Percentiles rank a stretch among this genome's conserved stretches.
These are phyloP conservation scores for Russula ochroleuca DNA, from an alignment of 768 basidiomycete genomes.

Conservation along the genomic window DNA sequence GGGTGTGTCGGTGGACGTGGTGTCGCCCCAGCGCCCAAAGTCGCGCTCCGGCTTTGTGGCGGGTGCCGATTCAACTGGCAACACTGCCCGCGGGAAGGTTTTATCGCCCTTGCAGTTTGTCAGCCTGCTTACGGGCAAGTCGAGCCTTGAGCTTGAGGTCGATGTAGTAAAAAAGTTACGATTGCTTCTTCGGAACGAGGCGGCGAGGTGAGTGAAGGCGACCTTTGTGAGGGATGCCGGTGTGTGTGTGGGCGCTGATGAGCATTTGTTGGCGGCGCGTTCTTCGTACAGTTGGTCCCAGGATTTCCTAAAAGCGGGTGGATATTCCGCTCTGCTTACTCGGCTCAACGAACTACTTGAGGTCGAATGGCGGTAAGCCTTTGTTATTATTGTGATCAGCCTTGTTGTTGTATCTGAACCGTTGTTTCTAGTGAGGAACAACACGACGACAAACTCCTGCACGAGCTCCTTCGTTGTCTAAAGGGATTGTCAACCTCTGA, in stretches of 20 bases:
- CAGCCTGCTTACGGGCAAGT: constrained; percentile 59
- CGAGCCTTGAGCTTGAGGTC: constrained; percentile 74
- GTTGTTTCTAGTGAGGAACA: constrained; percentile 78
- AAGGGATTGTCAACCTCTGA: constrained; percentile 89
- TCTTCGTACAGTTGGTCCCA: constrained; percentile 75
- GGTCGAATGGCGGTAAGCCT: constrained; percentile 87
- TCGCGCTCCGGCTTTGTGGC: constrained; percentile 42
- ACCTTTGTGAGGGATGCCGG: neutral
- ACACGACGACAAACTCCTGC: constrained; percentile 91
- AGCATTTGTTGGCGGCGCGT: neutral
- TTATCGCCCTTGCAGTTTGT: constrained; percentile 64
- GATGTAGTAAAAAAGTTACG: constrained; percentile 84
- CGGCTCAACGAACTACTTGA: constrained; percentile 88
- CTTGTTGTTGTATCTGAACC: neutral
- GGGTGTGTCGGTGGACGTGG: constrained; percentile 57
- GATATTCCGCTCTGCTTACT: constrained; percentile 79
- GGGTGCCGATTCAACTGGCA: constrained; percentile 30
- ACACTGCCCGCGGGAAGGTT: constrained; percentile 38
- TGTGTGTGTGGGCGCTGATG: constrained; percentile 13
- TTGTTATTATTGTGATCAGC: neutral
- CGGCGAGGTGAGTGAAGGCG: constrained; percentile 57
- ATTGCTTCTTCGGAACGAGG: constrained; percentile 83
- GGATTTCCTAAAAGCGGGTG: constrained; percentile 76
- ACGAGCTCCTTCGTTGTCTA: constrained; percentile 89
- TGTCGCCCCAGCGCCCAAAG: constrained; percentile 40